phyloP scores from a whole-genome alignment of 768 basidiomycete species.

The Kwoniella newhampshirensis region DNA sequence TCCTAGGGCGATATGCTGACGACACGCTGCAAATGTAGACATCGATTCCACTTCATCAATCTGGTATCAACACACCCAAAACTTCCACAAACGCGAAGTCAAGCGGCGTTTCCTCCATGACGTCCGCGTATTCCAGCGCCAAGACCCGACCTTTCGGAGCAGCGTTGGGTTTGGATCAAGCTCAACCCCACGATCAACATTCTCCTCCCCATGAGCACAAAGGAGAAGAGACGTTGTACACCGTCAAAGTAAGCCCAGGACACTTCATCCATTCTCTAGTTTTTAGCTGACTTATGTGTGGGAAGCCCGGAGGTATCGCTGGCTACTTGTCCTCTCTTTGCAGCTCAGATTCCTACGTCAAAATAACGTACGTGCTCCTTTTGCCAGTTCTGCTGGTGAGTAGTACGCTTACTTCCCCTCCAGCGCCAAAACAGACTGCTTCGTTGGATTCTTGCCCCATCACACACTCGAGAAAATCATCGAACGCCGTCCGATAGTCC shows the following conservation, averaged over 20 bases:
- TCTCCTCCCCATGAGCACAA: not conserved
- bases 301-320: conserved; percentile 83
- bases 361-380: conserved; percentile 62
- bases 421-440: conserved; percentile 91
- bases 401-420: not conserved
- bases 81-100: conserved; percentile 8
- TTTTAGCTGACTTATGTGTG: not conserved
- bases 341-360: conserved; percentile 89
- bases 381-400: not conserved
- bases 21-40: conserved; percentile 1
- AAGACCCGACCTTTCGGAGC: conserved; percentile 36
- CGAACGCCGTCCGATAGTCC: conserved; percentile 91
- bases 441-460: conserved; percentile 90
- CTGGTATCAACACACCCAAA: conserved; percentile 24
- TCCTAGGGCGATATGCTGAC: not conserved
- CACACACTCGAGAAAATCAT: conserved; percentile 83
- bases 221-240: conserved; percentile 71
- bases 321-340: conserved; percentile 92
- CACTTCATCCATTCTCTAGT: not conserved
- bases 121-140: conserved; percentile 12
- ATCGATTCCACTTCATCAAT: conserved; percentile 21
- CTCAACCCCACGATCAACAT: conserved; percentile 5
- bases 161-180: conserved; percentile 33
- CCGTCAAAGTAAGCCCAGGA: conserved; percentile 64
- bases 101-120: conserved; percentile 10